phyloP scores from a whole-genome alignment of 2,329 filamentous ascomycete species.

The Penicillium sp. region DNA sequence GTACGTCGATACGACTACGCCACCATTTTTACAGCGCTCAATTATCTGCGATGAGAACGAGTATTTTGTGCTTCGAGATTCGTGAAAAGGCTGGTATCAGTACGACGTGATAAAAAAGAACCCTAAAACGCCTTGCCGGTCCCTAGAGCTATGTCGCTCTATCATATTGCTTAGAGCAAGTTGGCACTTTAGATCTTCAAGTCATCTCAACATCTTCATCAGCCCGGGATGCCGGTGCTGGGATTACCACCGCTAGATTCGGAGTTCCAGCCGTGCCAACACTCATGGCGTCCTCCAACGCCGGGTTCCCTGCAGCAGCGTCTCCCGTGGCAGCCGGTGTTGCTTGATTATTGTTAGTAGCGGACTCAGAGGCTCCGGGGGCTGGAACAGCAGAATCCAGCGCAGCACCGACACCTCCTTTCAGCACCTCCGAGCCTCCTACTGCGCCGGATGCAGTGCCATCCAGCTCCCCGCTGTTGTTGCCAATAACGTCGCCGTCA shows the following conservation, averaged over 20 bases:
- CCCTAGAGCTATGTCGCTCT: not conserved
- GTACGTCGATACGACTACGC: constrained; percentile 3
- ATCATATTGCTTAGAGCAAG: not conserved
- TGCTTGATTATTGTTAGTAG: constrained; percentile 20
- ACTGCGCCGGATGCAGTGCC: constrained; percentile 25
- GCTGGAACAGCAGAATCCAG: constrained; percentile 25
- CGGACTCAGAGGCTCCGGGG: constrained; percentile 16
- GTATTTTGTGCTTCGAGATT: not conserved
- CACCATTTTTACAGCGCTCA: not conserved
- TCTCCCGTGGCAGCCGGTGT: constrained; percentile 13
- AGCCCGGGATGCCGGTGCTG: constrained; percentile 10
- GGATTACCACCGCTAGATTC: constrained; percentile 10
- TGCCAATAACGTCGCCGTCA: constrained; percentile 32
- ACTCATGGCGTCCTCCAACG: constrained; percentile 23
- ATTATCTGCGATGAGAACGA: not conserved
- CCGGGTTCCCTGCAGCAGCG: constrained; percentile 12
- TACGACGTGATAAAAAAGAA: not conserved
- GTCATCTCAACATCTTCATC: constrained; percentile 33
- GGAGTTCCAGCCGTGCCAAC: constrained; percentile 23
- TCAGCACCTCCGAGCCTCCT: constrained; percentile 31
- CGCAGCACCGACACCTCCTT: constrained; percentile 30
- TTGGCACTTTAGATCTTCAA: constrained; percentile 6
- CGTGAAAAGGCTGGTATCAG: constrained; percentile 16
- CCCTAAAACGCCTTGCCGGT: constrained; percentile 7
- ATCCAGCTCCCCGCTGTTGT: constrained; percentile 21